Conservation (phyloP, 1,139 yeast species). For the Saccharomyces hybrid region DNA sequence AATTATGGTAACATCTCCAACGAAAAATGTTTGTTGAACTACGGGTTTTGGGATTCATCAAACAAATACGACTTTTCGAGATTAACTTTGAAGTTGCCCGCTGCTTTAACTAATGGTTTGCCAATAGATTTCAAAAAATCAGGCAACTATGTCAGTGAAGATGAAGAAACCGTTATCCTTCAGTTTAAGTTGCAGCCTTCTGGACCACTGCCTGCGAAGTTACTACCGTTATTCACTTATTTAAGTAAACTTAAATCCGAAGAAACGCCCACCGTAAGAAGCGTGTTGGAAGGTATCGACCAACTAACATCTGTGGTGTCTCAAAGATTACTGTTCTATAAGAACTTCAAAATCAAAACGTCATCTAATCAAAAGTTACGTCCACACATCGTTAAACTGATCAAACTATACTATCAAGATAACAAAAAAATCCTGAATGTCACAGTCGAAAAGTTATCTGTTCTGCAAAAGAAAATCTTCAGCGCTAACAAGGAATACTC, state of each 20-base stretch:
- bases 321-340: conserved; percentile 35
- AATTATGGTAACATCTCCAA: conserved; percentile 85
- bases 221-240: conserved; percentile 29
- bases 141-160: background rate
- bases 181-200: background rate
- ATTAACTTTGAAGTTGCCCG: conserved; percentile 44
- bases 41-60: conserved; percentile 60
- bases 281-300: conserved; percentile 32
- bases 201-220: conserved; percentile 24
- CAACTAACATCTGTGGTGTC: conserved; percentile 48
- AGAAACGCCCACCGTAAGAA: conserved; percentile 23
- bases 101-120: conserved; percentile 18
- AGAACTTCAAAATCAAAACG: conserved; percentile 13
- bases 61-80: conserved; percentile 53
- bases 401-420: conserved; percentile 36
- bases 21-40: conserved; percentile 51
- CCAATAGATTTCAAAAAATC: conserved; percentile 18
- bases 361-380: conserved; percentile 7
- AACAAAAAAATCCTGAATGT: conserved; percentile 43
- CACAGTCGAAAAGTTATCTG: conserved; percentile 42
- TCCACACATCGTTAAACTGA: conserved; percentile 23
- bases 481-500: conserved; percentile 34
- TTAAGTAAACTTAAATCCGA: conserved; percentile 27
- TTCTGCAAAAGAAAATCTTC: conserved; percentile 45
- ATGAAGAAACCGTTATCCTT: background rate